A percentile compares a stretch with the other conserved stretches of the same genome.
Evolutionary conservation across 1,284 basidiomycete genomes (phyloP).

Genomic region (Irpex sp.): DNA sequence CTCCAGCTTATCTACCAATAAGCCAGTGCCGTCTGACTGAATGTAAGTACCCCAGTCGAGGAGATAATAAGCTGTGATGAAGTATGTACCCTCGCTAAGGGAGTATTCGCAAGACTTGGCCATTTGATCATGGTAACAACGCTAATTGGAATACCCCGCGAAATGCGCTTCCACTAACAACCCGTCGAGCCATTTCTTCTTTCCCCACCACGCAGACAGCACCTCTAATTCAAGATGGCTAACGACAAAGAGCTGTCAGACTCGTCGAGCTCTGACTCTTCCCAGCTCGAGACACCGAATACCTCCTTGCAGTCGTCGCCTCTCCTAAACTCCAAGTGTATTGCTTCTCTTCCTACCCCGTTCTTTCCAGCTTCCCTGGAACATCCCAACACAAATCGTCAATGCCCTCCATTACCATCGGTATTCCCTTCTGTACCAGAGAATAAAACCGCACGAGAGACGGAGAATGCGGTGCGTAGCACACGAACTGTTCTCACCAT

Average conservation of each 20-base stretch:
- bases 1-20: too few species aligned
- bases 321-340: neutral
- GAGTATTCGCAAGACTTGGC: too few species aligned
- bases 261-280: neutral
- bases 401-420: slow-evolving; percentile 12
- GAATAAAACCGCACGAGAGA: slow-evolving; percentile 11
- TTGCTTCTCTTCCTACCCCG: slow-evolving; percentile 6
- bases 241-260: neutral
- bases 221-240: neutral
- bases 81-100: too few species aligned
- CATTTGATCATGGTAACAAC: too few species aligned
- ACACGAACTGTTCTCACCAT: neutral
- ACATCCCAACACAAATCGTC: slow-evolving; percentile 3
- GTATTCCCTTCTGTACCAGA: slow-evolving; percentile 14
- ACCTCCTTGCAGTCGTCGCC: slow-evolving; percentile 3
- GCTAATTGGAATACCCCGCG: too few species aligned
- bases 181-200: neutral
- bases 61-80: too few species aligned
- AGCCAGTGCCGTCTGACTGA: too few species aligned
- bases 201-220: neutral
- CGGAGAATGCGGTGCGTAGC: slow-evolving; percentile 13
- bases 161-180: too few species aligned
- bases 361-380: slow-evolving; percentile 12
- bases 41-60: too few species aligned
- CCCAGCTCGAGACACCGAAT: neutral